Conservation (phyloP, 2,329 filamentous ascomycete genomes). For the Claviceps cyperi region DNA sequence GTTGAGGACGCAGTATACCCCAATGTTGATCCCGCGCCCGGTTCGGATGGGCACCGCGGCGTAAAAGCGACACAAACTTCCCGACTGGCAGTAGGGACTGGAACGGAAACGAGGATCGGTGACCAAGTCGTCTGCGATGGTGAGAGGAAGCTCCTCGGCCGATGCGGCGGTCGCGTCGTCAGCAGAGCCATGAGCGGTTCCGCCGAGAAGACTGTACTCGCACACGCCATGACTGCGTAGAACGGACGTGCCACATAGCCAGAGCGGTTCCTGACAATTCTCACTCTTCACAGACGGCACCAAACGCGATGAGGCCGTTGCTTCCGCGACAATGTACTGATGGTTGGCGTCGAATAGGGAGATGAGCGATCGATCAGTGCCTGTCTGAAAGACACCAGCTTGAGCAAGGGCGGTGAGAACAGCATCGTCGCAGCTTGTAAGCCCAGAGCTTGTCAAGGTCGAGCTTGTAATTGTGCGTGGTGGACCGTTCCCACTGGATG, state of each 20-base stretch:
- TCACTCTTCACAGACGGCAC: constrained; percentile 9
- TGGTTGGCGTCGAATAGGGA: constrained; percentile 34
- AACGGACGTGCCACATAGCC: constrained; percentile 18
- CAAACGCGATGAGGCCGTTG: constrained; percentile 27
- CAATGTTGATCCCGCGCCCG: constrained; percentile 26
- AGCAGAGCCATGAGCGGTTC: background rate
- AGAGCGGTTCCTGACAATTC: constrained; percentile 9
- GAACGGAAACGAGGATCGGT: constrained; percentile 16
- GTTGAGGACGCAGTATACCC: constrained; percentile 20
- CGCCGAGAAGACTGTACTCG: constrained; percentile 11
- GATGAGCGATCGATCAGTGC: constrained; percentile 29
- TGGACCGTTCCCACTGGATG: background rate
- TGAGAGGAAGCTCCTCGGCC: constrained; percentile 15
- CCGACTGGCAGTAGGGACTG: constrained; percentile 13
- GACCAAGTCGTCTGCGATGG: constrained; percentile 20
- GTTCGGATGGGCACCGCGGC: constrained; percentile 27
- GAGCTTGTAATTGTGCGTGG: background rate
- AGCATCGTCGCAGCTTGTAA: constrained; percentile 18
- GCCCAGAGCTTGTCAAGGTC: constrained; percentile 6
- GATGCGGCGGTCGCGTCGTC: background rate
- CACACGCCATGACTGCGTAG: constrained; percentile 16
- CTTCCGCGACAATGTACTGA: constrained; percentile 38
- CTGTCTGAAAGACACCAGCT: constrained; percentile 28
- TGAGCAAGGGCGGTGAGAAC: constrained; percentile 35
- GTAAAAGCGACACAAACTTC: constrained; percentile 21